These are phyloP conservation scores for Acidiella bohemica DNA, from an alignment of 495 filamentous ascomycete species.

Conservation along the genomic window DNA sequence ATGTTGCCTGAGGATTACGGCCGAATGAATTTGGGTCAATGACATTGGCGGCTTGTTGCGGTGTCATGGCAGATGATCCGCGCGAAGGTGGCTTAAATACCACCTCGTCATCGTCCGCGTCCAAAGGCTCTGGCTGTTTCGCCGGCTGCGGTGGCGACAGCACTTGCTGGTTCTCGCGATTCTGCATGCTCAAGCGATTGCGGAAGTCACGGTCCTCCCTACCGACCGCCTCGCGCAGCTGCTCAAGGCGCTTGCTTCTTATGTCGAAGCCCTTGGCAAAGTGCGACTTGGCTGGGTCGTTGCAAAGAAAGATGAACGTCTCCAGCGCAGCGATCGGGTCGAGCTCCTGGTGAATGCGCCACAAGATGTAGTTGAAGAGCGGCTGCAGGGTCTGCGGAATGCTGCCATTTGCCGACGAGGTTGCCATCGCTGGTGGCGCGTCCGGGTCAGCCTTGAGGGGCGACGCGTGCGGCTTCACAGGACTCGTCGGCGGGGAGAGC, in stretches of 20 bases:
- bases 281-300: constrained; percentile 40
- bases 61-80: constrained; percentile 31
- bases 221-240: constrained; percentile 43
- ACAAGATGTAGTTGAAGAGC: constrained; percentile 48
- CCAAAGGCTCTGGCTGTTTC: background rate
- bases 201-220: constrained; percentile 48
- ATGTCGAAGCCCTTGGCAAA: constrained; percentile 51
- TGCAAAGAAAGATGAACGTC: constrained; percentile 41
- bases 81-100: constrained; percentile 36
- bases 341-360: constrained; percentile 41
- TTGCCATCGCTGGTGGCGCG: background rate
- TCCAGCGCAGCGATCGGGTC: constrained; percentile 32
- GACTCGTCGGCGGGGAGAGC: constrained; percentile 31
- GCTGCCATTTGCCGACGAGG: constrained; percentile 2
- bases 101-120: constrained; percentile 45
- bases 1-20: constrained; percentile 12
- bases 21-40: constrained; percentile 30
- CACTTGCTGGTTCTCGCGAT: constrained; percentile 21
- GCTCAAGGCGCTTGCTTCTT: constrained; percentile 44
- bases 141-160: too few species aligned
- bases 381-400: constrained; percentile 39
- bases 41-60: constrained; percentile 21
- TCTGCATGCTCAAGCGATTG: constrained; percentile 38
- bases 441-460: constrained; percentile 11
- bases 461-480: constrained; percentile 31